Percentiles rank a stretch among this genome's conserved stretches.
These are phyloP conservation scores for Cytidiella melzeri DNA, from an alignment of 768 basidiomycete genomes.

Conservation along the genomic window DNA sequence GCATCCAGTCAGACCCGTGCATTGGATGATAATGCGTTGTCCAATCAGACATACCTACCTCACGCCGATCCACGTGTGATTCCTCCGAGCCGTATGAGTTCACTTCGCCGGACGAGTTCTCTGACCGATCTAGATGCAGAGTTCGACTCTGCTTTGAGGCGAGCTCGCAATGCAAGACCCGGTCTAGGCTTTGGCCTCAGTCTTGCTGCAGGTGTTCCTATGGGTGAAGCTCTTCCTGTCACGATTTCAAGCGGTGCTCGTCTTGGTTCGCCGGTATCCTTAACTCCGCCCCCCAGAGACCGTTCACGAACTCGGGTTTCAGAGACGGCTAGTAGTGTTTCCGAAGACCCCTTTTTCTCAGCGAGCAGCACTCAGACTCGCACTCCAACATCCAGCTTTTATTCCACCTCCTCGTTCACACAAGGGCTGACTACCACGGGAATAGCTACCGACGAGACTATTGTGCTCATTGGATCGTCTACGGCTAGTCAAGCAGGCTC, in stretches of 20 bases:
- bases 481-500: too few relatives aligned
- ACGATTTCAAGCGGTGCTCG: slow-evolving; percentile 63
- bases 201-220: slow-evolving; percentile 32
- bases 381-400: slow-evolving; percentile 30
- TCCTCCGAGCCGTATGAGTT: slow-evolving; percentile 55
- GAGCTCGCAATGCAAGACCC: slow-evolving; percentile 35
- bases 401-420: slow-evolving; percentile 29
- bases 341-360: slow-evolving; percentile 44
- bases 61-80: slow-evolving; percentile 71
- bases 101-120: slow-evolving; percentile 60
- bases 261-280: slow-evolving; percentile 35
- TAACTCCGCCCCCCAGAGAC: slow-evolving; percentile 40
- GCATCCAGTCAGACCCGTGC: slow-evolving; percentile 59
- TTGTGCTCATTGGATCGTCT: slow-evolving; percentile 32
- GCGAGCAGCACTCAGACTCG: slow-evolving; percentile 26
- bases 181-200: slow-evolving; percentile 41
- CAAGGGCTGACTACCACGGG: slow-evolving; percentile 21
- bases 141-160: slow-evolving; percentile 39
- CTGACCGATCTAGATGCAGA: slow-evolving; percentile 71
- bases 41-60: slow-evolving; percentile 60
- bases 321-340: slow-evolving; percentile 24
- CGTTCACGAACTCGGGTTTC: slow-evolving; percentile 22
- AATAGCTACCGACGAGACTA: slow-evolving; percentile 33
- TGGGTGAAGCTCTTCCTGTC: slow-evolving; percentile 59
- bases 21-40: slow-evolving; percentile 68